A percentile compares a stretch with the other conserved stretches of the same genome.
Conservation (phyloP, 495 filamentous ascomycete species). For the Aspergillus cavernicola region DNA sequence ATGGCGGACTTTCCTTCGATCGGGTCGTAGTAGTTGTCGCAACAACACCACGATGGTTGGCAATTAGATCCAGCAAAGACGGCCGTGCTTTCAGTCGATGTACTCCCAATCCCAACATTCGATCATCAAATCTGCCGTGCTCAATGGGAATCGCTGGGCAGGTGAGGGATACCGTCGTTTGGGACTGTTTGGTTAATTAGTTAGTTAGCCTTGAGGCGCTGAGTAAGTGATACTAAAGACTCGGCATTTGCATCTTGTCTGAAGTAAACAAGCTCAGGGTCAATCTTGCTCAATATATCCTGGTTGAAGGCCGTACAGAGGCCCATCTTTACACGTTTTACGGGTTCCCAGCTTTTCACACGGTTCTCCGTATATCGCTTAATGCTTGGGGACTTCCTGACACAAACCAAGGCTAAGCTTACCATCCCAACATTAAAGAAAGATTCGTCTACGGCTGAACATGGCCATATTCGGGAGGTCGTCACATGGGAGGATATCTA, state of each 20-base stretch:
- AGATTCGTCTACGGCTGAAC: no score
- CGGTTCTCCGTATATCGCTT: no score
- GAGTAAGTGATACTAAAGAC: conserved; percentile 12
- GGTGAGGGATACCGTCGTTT: background rate
- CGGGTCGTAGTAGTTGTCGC: no score
- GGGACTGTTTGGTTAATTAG: background rate
- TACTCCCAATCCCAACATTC: conserved; percentile 57
- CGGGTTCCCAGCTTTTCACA: no score
- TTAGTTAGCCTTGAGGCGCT: conserved; percentile 3
- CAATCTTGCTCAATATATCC: no score
- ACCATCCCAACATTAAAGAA: no score
- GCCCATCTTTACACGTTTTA: no score
- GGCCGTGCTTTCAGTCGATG: conserved; percentile 65
- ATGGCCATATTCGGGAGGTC: no score
- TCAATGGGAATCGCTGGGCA: background rate
- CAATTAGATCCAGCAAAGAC: conserved; percentile 70
- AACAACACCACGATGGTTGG: conserved; percentile 35
- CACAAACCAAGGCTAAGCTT: no score
- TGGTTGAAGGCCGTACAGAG: no score
- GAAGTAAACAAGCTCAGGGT: background rate
- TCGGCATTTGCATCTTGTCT: background rate
- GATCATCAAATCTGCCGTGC: conserved; percentile 3
- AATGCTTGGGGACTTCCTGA: no score
- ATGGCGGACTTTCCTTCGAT: conserved; percentile 30
- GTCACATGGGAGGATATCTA: background rate